phyloP scores from a whole-genome alignment of 2,329 filamentous ascomycete genomes.

The Hypoxylon sp. region DNA sequence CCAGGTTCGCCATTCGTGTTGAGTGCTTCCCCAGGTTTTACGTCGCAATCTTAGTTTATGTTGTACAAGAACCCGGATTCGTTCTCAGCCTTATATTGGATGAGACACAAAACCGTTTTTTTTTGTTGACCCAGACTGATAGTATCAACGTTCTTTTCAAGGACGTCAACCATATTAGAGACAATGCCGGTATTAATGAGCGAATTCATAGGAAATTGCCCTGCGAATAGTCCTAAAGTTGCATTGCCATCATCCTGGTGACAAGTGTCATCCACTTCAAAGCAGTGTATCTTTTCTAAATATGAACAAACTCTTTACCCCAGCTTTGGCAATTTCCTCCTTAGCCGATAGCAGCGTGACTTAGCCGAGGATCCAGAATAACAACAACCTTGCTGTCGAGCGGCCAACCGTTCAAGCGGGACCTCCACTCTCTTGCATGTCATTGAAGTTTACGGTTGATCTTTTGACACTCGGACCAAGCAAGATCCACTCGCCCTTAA shows the following conservation, averaged over 20 bases:
- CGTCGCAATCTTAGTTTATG: slow-evolving; percentile 16
- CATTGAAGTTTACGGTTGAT: slow-evolving; percentile 24
- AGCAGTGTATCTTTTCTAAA: not conserved
- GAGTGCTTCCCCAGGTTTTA: slow-evolving; percentile 31
- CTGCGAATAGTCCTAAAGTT: not conserved
- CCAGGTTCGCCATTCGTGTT: slow-evolving; percentile 1
- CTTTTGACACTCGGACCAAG: slow-evolving; percentile 15
- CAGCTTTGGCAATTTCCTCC: not conserved
- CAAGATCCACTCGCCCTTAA: slow-evolving; percentile 30
- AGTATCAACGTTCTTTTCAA: not conserved
- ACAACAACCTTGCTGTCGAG: slow-evolving; percentile 25
- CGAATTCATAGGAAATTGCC: not conserved
- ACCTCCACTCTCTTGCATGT: slow-evolving; percentile 35
- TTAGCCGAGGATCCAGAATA: slow-evolving; percentile 9
- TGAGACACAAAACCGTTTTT: not conserved
- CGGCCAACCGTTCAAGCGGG: slow-evolving; percentile 12
- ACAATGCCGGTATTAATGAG: not conserved
- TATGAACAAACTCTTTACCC: not conserved
- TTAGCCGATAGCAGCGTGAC: slow-evolving; percentile 19
- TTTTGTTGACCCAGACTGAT: not conserved
- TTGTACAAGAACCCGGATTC: slow-evolving; percentile 11
- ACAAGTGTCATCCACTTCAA: not conserved
- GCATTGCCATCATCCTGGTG: not conserved
- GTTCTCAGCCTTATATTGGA: not conserved
- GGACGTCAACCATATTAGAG: not conserved